Evolutionary conservation across 2,329 filamentous ascomycete species (phyloP), one percentile per base, ranked within the genome.

Genomic region (Xenoacremonium recifei): DNA sequence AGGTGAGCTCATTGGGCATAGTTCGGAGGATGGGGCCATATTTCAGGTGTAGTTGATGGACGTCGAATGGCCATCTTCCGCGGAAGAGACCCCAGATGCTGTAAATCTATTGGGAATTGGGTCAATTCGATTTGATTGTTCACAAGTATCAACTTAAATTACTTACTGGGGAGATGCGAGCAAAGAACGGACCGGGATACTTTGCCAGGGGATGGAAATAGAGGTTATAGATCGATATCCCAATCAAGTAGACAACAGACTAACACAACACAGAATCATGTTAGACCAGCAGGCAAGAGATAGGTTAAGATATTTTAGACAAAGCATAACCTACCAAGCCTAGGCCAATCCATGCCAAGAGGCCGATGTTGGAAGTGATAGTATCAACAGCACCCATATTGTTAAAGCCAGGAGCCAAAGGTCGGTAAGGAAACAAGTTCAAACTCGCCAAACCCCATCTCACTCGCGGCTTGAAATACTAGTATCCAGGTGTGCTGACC

Each of bases 21-120:
- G 67, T 61, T 2, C 72, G 66, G 10, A 75, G 59, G 4, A 73
- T 58, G 29, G 59, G 49, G n/a, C 60, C 59, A 39, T 62, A 62
- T 43, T 54, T 51, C 16, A 55, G 44, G 18, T 61, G 60, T 15
- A 58, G 49, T 16, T 50, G 43, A 37, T 51, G 48, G 12, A 54
- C 49, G 21, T 49, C 44, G 35, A 51, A 52, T 4, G 51, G 49
- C 44, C 44, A 46, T 33, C 44, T 36, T 20, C 44, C 44, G 5
- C 50, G 50, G 35, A 53, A 53, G 37, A 53, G 48, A 31, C 51
- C 51, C 46, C 47, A 51, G 17, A 54, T 50, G 30, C 49, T 51
- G 42, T 51, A 51, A 20, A 51, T 21, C 47, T 51, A 31, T 10
- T 16, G 6, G 13, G 7, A 16, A 38, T 21, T 41, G 18, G 23